A percentile compares a stretch with the other conserved stretches of the same genome.
Conservation (phyloP, 139 green algal genomes). For the Marvania coccoides region DNA sequence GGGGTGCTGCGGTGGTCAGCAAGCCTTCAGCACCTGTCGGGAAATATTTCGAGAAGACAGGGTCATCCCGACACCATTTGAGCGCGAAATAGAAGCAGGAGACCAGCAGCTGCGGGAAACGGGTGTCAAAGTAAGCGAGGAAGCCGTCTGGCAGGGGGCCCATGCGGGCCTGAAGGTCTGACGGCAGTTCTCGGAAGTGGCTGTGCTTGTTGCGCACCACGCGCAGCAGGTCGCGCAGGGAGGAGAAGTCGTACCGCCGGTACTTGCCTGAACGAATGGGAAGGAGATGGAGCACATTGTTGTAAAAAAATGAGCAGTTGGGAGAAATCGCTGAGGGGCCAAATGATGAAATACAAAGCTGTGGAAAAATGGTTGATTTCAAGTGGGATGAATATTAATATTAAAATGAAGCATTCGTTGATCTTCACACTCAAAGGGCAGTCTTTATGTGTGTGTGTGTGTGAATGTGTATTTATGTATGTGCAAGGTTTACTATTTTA, state of each 20-base stretch:
- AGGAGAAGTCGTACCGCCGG: constrained; percentile 59
- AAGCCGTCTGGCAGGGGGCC: constrained; percentile 62
- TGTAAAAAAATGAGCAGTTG: too few species aligned
- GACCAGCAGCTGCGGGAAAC: constrained; percentile 83
- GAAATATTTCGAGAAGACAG: constrained; percentile 56
- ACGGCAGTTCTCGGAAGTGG: constrained; percentile 92
- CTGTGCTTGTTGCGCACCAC: constrained; percentile 97
- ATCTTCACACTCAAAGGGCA: too few species aligned
- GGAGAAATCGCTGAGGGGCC: too few species aligned
- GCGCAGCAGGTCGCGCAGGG: constrained; percentile 90
- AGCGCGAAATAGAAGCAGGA: constrained; percentile 71
- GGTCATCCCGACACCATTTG: constrained; percentile 42
- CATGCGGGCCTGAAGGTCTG: constrained; percentile 55
- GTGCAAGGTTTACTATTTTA: too few species aligned
- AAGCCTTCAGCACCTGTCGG: neutral
- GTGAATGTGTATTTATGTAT: too few species aligned
- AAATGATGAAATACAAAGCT: too few species aligned
- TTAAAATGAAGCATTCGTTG: too few species aligned
- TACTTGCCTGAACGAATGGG: constrained; percentile 19
- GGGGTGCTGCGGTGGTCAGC: neutral
- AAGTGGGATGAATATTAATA: too few species aligned
- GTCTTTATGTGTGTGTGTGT: too few species aligned
- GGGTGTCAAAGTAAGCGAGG: constrained; percentile 27
- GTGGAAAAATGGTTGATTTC: too few species aligned
- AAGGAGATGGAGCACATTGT: neutral